Conservation (phyloP, 768 basidiomycete species). For the Lyophyllum semitale region DNA sequence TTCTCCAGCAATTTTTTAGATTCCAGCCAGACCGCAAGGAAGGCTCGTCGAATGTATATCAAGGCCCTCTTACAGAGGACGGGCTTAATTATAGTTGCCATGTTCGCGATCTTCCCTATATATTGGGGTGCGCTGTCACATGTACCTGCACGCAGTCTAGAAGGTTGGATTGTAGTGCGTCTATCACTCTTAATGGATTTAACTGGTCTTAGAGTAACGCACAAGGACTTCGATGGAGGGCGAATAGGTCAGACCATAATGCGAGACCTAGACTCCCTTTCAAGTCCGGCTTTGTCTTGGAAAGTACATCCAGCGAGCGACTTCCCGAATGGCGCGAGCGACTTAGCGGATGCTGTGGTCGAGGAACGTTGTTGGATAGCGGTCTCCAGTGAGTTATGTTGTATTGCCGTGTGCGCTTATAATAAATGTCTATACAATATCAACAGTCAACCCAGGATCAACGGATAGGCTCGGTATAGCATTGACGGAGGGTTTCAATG, state of each 20-base stretch:
- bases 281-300: conserved; percentile 37
- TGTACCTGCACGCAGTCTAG: conserved; percentile 38
- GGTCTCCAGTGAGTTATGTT: conserved; percentile 36
- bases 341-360: conserved; percentile 39
- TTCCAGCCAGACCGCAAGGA: conserved; percentile 14
- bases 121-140: conserved; percentile 60
- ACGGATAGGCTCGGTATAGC: conserved; percentile 27
- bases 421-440: background rate
- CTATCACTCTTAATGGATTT: background rate
- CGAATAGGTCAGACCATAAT: conserved; percentile 43
- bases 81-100: conserved; percentile 34
- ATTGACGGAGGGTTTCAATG: conserved; percentile 26
- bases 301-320: conserved; percentile 27
- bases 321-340: conserved; percentile 38
- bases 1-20: conserved; percentile 24
- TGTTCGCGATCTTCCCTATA: conserved; percentile 42
- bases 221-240: conserved; percentile 53
- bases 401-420: background rate
- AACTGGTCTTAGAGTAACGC: background rate
- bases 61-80: conserved; percentile 38
- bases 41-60: conserved; percentile 40
- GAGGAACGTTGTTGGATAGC: conserved; percentile 49
- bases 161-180: conserved; percentile 53
- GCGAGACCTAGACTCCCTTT: conserved; percentile 29
- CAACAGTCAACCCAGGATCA: conserved; percentile 31